Conservation (phyloP, 1,284 basidiomycete species). For the Ustilago xerochloae region DNA sequence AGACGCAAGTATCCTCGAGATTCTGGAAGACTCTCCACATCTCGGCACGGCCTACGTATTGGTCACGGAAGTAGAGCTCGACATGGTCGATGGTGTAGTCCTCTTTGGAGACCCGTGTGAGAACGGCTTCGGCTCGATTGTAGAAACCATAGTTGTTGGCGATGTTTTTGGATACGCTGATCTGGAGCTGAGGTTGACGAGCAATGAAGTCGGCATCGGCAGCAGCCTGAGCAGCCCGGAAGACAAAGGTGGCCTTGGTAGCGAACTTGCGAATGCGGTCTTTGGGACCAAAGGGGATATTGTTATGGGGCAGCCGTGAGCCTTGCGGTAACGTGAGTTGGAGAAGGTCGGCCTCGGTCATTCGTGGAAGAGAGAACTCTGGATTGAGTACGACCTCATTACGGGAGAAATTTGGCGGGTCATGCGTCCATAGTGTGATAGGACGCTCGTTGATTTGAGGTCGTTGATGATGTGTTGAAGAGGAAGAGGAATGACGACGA, state of each 20-base stretch:
- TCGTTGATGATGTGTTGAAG: conserved; percentile 30
- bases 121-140: conserved; percentile 60
- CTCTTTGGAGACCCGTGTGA: conserved; percentile 51
- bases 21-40: conserved; percentile 66
- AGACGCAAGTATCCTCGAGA: conserved; percentile 65
- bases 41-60: conserved; percentile 66
- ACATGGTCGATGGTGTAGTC: conserved; percentile 62
- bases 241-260: conserved; percentile 54
- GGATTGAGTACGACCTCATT: conserved; percentile 65
- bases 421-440: conserved; percentile 62
- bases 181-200: conserved; percentile 58
- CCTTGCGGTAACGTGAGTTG: conserved; percentile 44
- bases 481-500: conserved; percentile 45
- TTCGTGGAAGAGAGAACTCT: conserved; percentile 49
- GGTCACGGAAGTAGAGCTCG: conserved; percentile 67
- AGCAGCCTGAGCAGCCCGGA: conserved; percentile 50
- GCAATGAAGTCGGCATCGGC: conserved; percentile 56
- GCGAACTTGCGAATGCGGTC: conserved; percentile 26
- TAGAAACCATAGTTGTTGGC: conserved; percentile 57
- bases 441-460: conserved; percentile 50
- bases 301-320: conserved; percentile 22
- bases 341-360: conserved; percentile 62
- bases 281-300: conserved; percentile 35
- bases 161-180: conserved; percentile 58
- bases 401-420: conserved; percentile 64